A percentile compares a stretch with the other conserved stretches of the same genome.
phyloP scores from a whole-genome alignment of 2,329 filamentous ascomycete genomes.

The Colletotrichum liriopes region DNA sequence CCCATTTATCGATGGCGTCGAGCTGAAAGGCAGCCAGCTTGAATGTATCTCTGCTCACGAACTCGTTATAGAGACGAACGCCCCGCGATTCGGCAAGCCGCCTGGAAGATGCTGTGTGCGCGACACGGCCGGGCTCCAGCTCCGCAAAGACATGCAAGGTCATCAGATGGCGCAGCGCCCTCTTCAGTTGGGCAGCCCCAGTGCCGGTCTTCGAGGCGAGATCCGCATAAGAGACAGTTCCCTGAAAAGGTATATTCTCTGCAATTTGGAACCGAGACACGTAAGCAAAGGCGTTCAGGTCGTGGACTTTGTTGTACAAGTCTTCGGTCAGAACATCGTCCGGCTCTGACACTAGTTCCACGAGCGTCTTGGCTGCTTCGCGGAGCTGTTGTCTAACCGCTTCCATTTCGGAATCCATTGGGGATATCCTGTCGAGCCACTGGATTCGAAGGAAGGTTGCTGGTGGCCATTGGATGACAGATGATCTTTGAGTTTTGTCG shows the following conservation, averaged over 20 bases:
- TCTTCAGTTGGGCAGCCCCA: background rate
- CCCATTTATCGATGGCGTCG: background rate
- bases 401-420: background rate
- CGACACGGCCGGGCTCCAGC: constrained; percentile 2
- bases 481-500: background rate
- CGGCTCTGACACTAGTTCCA: constrained; percentile 1
- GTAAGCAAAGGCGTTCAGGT: constrained; percentile 6
- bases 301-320: background rate
- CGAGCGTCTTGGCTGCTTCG: background rate
- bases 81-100: background rate
- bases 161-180: constrained; percentile 6
- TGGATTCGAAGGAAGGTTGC: background rate
- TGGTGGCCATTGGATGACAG: background rate
- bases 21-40: background rate
- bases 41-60: constrained; percentile 2
- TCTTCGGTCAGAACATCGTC: constrained; percentile 1
- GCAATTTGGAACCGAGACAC: background rate
- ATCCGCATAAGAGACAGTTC: background rate
- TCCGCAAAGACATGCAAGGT: constrained; percentile 1
- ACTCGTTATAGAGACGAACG: constrained; percentile 3
- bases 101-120: background rate
- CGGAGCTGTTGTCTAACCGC: constrained; percentile 8
- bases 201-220: background rate
- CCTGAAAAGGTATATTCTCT: background rate
- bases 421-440: background rate